phyloP scores from a whole-genome alignment of 768 basidiomycete genomes.

The Chalciporus piperatus region DNA sequence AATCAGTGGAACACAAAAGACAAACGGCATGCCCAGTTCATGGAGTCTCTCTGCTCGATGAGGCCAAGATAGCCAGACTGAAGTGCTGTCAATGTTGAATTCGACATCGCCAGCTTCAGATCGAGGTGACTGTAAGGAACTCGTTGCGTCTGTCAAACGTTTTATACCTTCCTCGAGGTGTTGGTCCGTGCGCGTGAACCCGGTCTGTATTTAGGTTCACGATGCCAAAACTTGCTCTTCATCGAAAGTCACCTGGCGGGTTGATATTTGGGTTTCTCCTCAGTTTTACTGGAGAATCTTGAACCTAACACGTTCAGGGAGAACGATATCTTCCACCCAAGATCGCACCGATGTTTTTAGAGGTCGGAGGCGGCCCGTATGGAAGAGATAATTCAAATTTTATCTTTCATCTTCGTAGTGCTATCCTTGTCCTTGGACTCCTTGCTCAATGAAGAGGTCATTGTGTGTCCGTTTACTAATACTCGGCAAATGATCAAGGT shows the following conservation, averaged over 20 bases:
- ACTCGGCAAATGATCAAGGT: no score
- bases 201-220: slow-evolving; percentile 7
- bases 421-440: no score
- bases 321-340: slow-evolving; percentile 61
- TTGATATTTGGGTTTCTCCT: slow-evolving; percentile 69
- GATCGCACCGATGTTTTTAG: slow-evolving; percentile 50
- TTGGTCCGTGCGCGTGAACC: slow-evolving; percentile 55
- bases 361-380: slow-evolving; percentile 66
- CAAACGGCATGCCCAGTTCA: slow-evolving; percentile 72
- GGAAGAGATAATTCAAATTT: slow-evolving; percentile 44
- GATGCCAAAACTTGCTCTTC: background rate
- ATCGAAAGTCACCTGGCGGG: slow-evolving; percentile 74
- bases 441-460: no score
- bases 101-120: slow-evolving; percentile 33
- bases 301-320: slow-evolving; percentile 56
- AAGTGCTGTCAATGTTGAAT: slow-evolving; percentile 24
- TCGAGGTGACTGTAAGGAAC: slow-evolving; percentile 43
- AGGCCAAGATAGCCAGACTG: slow-evolving; percentile 8
- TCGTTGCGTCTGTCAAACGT: slow-evolving; percentile 16
- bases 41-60: slow-evolving; percentile 48
- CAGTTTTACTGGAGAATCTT: slow-evolving; percentile 45
- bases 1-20: slow-evolving; percentile 42
- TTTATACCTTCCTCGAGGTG: slow-evolving; percentile 17
- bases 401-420: background rate
- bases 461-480: no score